Base-by-base conservation (phyloP, 1,139 yeast genomes). In the Protomyces inouyei region DNA sequence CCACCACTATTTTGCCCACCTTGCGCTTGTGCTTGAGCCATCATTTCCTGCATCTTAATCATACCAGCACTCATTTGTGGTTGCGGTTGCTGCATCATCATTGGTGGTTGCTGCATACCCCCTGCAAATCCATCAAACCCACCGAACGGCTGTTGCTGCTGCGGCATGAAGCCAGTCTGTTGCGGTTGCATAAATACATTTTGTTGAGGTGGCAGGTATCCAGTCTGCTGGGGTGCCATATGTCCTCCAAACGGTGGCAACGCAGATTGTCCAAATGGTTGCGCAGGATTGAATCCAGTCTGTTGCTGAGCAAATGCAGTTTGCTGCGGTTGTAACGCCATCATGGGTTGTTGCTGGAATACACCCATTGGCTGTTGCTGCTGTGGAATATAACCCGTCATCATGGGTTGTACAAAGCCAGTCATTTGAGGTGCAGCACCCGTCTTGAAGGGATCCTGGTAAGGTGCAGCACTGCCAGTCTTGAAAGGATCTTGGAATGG, bases 251-350 rank as follows among this genome's bases (percentile, higher is more conserved):
- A 54, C 4, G 67, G 64, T 35, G 68, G 64, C 56, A 61, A 18
- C 14, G 64, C 28, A 18, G 65, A 48, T 36, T 52, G 32, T 37
- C 32, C 52, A 51, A 64, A 36, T 59, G 57, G 37, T 59, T 63
- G 59, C 32, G 63, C 53, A 53, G 66, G 60, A 46, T 66, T 46
- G 57, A 40, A 57, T 18, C 63, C 66, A 48, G 59, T 35, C 53
- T 55, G 56, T 45, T 60, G 57, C 55, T 37, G 63, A 64, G 66
- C 52, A 63, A 75, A 64, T 65, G 72, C 66, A 5, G 89, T 82
- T 71, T 83, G 85, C 75, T 74, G 76, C 57, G 72, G 73, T 12
- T 69, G 64, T 12, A 72, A 69, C 5, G 48, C 74, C 64, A 64
- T 69, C 70, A 69, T 74, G 76, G 67, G 76, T 79, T 1, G 79